Evolutionary conservation across 108 stramenopile genomes (phyloP).

Genomic region (Licmophora abbreviata): DNA sequence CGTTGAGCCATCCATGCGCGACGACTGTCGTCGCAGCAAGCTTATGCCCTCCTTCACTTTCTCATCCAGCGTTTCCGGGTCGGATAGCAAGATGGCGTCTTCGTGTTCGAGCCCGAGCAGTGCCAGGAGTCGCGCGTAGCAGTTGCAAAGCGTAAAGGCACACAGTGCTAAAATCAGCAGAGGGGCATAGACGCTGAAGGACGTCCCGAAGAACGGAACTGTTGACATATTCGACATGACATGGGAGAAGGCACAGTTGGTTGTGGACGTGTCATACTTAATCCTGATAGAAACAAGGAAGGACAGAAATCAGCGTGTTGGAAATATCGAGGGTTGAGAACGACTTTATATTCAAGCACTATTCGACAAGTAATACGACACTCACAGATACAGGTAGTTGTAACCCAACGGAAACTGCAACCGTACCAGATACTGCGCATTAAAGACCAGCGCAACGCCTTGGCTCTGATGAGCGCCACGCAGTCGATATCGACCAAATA

Average conservation of each 20-base stretch:
- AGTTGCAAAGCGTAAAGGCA: slow-evolving; percentile 35
- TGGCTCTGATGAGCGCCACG: slow-evolving; percentile 30
- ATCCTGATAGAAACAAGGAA: slow-evolving; percentile 17
- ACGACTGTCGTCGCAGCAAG: slow-evolving; percentile 23
- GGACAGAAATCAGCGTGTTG: not conserved
- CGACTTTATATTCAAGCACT: too few relatives aligned
- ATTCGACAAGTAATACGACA: not conserved
- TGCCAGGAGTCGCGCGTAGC: slow-evolving; percentile 35
- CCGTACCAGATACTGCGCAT: slow-evolving; percentile 71
- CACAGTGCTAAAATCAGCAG: slow-evolving; percentile 43
- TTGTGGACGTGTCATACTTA: slow-evolving; percentile 32
- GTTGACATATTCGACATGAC: slow-evolving; percentile 47
- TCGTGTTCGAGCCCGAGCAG: slow-evolving; percentile 48
- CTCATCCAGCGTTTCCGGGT: slow-evolving; percentile 30
- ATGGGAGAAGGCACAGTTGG: slow-evolving; percentile 31
- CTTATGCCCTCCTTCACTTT: slow-evolving; percentile 49
- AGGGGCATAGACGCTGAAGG: slow-evolving; percentile 47
- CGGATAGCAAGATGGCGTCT: slow-evolving; percentile 38
- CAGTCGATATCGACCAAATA: slow-evolving; percentile 43
- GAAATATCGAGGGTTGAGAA: not conserved
- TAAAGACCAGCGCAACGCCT: slow-evolving; percentile 62
- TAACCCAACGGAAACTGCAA: slow-evolving; percentile 62
- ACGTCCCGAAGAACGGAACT: slow-evolving; percentile 52
- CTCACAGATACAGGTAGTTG: slow-evolving; percentile 56
- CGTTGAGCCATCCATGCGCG: too few relatives aligned